phyloP scores from a whole-genome alignment of 768 basidiomycete genomes.

The Termitomyces sp. region DNA sequence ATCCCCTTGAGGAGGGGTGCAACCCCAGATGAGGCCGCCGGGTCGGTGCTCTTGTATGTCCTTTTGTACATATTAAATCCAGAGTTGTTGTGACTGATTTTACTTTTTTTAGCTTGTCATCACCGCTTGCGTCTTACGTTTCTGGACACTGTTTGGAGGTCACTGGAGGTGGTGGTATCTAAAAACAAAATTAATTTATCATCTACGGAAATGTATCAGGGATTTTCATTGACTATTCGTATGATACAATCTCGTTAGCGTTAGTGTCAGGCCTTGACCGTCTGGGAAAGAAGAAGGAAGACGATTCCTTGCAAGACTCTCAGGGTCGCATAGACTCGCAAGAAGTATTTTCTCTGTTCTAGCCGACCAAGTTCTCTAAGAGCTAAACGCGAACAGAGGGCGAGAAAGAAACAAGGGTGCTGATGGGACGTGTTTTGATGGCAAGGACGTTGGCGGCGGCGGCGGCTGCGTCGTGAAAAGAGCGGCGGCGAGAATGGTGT shows the following conservation, averaged over 20 bases:
- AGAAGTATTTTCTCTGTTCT: too few relatives aligned
- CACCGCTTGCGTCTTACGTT: constrained; percentile 76
- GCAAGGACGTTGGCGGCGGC: too few relatives aligned
- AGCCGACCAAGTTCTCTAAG: too few relatives aligned
- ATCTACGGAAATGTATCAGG: neutral
- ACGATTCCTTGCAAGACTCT: too few relatives aligned
- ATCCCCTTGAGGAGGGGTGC: constrained; percentile 70
- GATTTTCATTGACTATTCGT: neutral
- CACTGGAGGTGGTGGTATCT: constrained; percentile 79
- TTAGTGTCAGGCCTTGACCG: too few relatives aligned
- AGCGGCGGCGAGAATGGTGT: too few relatives aligned
- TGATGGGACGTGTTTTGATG: too few relatives aligned
- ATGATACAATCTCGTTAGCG: neutral
- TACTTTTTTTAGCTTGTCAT: constrained; percentile 53
- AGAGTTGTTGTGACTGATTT: neutral
- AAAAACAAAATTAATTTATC: constrained; percentile 11
- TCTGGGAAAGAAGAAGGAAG: too few relatives aligned
- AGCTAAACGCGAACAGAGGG: too few relatives aligned
- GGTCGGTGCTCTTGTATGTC: constrained; percentile 71
- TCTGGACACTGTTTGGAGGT: constrained; percentile 82
- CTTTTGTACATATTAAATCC: constrained; percentile 6
- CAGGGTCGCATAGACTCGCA: too few relatives aligned
- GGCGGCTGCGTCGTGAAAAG: too few relatives aligned
- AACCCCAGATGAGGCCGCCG: constrained; percentile 73
- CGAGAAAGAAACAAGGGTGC: too few relatives aligned